Percentiles rank a stretch among this genome's conserved stretches.
phyloP scores from a whole-genome alignment of 2,329 filamentous ascomycete genomes.

The Xylariales sp. region DNA sequence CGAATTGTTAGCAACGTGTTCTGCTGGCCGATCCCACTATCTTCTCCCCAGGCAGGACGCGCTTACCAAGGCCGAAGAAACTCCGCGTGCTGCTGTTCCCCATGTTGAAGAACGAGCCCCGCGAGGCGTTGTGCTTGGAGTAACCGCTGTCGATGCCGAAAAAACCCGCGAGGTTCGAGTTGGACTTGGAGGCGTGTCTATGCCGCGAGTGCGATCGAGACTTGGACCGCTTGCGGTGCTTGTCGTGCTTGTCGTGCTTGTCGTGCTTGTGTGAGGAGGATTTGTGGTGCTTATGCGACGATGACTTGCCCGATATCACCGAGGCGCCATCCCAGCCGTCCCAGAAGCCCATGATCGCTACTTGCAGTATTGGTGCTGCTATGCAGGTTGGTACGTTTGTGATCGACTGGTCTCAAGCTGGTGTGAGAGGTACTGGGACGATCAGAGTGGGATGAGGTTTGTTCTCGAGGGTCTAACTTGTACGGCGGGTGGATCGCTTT shows the following conservation, averaged over 20 bases:
- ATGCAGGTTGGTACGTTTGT: too few species aligned
- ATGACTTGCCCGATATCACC: conserved; percentile 16
- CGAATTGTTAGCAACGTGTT: background rate
- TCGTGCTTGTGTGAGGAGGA: conserved; percentile 23
- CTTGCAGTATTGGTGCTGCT: too few species aligned
- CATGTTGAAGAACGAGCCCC: conserved; percentile 23
- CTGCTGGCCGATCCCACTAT: too few species aligned
- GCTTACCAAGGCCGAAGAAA: conserved; percentile 27
- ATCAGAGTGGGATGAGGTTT: too few species aligned
- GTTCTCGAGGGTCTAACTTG: too few species aligned
- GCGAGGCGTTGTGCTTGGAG: conserved; percentile 13
- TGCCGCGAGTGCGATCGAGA: conserved; percentile 20
- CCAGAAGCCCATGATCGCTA: conserved; percentile 24
- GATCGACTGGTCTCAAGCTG: too few species aligned
- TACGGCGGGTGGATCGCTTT: background rate
- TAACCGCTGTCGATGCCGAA: conserved; percentile 7
- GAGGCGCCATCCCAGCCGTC: conserved; percentile 27
- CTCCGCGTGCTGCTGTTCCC: conserved; percentile 27
- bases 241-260: conserved; percentile 17
- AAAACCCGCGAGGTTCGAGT: conserved; percentile 2
- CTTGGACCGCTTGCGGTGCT: conserved; percentile 15
- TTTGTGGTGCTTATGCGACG: conserved; percentile 14
- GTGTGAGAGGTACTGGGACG: too few species aligned
- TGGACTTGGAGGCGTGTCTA: conserved; percentile 14
- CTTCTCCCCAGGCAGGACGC: too few species aligned